A percentile compares a stretch with the other conserved stretches of the same genome.
phyloP scores from a whole-genome alignment of 2,329 filamentous ascomycete species.

The Eurotiales sp. region DNA sequence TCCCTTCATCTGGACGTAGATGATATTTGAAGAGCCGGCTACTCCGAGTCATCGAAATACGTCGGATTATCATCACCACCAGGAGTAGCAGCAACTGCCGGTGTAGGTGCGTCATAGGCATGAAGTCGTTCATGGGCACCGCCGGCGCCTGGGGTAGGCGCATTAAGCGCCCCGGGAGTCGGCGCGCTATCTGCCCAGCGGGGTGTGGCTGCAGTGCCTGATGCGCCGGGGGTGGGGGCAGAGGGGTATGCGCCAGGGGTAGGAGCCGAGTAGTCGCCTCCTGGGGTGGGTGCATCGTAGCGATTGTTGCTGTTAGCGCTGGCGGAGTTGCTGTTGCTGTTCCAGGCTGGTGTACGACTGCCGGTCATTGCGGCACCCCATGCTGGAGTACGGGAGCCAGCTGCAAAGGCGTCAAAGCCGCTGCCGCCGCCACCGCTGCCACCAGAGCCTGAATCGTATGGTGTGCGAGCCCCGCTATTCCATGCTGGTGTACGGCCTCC shows the following conservation, averaged over 20 bases:
- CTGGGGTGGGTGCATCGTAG: constrained; percentile 74
- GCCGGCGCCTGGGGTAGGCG: constrained; percentile 38
- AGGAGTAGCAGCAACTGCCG: constrained; percentile 26
- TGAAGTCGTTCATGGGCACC: not conserved
- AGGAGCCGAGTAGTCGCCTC: constrained; percentile 61
- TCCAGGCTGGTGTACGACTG: constrained; percentile 46
- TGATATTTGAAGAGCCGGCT: no score
- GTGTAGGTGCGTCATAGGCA: constrained; percentile 45
- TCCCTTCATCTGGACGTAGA: no score
- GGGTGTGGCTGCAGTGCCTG: constrained; percentile 56
- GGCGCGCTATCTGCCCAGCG: constrained; percentile 44
- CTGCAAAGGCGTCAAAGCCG: constrained; percentile 64
- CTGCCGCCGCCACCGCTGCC: constrained; percentile 52
- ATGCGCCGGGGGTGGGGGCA: constrained; percentile 67
- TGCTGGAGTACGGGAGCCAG: constrained; percentile 73
- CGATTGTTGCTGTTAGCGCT: constrained; percentile 28
- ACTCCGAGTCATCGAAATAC: constrained; percentile 15
- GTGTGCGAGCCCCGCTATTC: constrained; percentile 75
- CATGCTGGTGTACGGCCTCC: constrained; percentile 71
- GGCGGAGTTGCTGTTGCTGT: constrained; percentile 28
- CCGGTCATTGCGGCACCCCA: constrained; percentile 47
- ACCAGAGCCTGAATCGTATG: constrained; percentile 51
- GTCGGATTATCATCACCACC: constrained; percentile 15
- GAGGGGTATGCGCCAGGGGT: constrained; percentile 55
- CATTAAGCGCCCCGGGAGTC: constrained; percentile 45